A percentile compares a stretch with the other conserved stretches of the same genome.
phyloP scores from a whole-genome alignment of 208 protist genomes.

The Wallacemonas sp. region DNA sequence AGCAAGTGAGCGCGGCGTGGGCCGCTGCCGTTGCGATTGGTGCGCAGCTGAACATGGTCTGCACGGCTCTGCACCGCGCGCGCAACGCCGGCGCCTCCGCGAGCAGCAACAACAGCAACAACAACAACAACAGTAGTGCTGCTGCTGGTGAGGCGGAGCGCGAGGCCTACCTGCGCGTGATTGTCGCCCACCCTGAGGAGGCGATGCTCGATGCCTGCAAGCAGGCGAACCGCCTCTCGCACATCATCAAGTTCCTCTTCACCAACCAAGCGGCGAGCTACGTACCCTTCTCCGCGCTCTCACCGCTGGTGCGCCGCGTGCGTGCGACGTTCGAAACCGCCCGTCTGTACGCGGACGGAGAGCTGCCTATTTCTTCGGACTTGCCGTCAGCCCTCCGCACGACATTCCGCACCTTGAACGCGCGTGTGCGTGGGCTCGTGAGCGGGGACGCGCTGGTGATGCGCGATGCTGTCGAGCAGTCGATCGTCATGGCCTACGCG shows the following conservation, averaged over 20 bases:
- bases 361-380: slow-evolving; percentile 1
- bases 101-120: neutral
- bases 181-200: slow-evolving; percentile 25
- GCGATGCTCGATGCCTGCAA: slow-evolving; percentile 53
- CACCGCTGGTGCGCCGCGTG: slow-evolving; percentile 56
- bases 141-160: slow-evolving; percentile 9
- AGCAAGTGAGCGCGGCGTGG: slow-evolving; percentile 39
- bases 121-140: slow-evolving; percentile 1
- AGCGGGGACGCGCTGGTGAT: slow-evolving; percentile 16
- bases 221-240: slow-evolving; percentile 53
- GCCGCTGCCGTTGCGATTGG: slow-evolving; percentile 65
- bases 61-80: slow-evolving; percentile 19
- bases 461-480: slow-evolving; percentile 24
- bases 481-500: slow-evolving; percentile 53
- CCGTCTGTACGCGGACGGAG: neutral
- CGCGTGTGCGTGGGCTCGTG: slow-evolving; percentile 1
- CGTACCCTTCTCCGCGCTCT: slow-evolving; percentile 60
- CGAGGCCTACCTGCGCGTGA: slow-evolving; percentile 29
- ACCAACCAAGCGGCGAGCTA: slow-evolving; percentile 25
- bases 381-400: slow-evolving; percentile 9
- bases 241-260: slow-evolving; percentile 34
- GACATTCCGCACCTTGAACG: slow-evolving; percentile 13
- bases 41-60: slow-evolving; percentile 62
- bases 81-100: neutral
- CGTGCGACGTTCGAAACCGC: slow-evolving; percentile 69